Conservation (phyloP, 176 grass and related monocot species). For the Cocos nucifera region DNA sequence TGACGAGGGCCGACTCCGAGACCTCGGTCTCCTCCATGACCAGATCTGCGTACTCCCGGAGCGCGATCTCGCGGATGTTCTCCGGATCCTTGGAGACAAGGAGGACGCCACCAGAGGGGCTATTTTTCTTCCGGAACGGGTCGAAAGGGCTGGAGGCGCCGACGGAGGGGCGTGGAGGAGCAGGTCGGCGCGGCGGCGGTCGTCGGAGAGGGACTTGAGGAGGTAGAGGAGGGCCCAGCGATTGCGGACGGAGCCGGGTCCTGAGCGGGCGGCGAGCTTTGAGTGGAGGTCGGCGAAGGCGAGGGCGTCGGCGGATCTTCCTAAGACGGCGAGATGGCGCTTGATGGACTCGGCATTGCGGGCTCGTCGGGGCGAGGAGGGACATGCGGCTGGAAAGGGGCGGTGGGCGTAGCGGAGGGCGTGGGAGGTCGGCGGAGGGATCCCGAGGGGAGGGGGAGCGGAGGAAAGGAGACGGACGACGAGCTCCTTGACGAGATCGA, state of each 20-base stretch:
- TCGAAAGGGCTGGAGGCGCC: slow-evolving; percentile 13
- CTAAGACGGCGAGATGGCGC: slow-evolving; percentile 61
- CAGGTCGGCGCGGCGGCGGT: slow-evolving; percentile 26
- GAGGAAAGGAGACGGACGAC: slow-evolving; percentile 52
- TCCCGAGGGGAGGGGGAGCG: slow-evolving; percentile 9
- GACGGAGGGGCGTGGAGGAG: slow-evolving; percentile 18
- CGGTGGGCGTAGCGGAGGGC: slow-evolving; percentile 66
- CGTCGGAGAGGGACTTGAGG: slow-evolving; percentile 74
- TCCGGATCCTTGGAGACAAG: slow-evolving; percentile 77
- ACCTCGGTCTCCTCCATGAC: slow-evolving; percentile 88
- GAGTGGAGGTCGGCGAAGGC: slow-evolving; percentile 81
- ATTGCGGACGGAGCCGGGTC: slow-evolving; percentile 44
- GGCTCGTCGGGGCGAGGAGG: slow-evolving; percentile 58
- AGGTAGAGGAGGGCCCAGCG: slow-evolving; percentile 92
- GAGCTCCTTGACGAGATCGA: slow-evolving; percentile 87
- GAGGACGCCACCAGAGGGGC: slow-evolving; percentile 49
- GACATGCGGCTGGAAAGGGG: slow-evolving; percentile 80
- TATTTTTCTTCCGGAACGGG: no score
- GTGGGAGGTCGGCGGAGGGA: slow-evolving; percentile 17
- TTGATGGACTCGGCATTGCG: slow-evolving; percentile 88
- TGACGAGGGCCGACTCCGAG: slow-evolving; percentile 69
- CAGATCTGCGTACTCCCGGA: slow-evolving; percentile 80
- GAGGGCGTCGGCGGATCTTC: slow-evolving; percentile 60
- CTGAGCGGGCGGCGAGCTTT: slow-evolving; percentile 65
- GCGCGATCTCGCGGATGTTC: slow-evolving; percentile 80